Evolutionary conservation across 202 grass and related monocot genomes (phyloP).

Genomic region (Carex arenaria): DNA sequence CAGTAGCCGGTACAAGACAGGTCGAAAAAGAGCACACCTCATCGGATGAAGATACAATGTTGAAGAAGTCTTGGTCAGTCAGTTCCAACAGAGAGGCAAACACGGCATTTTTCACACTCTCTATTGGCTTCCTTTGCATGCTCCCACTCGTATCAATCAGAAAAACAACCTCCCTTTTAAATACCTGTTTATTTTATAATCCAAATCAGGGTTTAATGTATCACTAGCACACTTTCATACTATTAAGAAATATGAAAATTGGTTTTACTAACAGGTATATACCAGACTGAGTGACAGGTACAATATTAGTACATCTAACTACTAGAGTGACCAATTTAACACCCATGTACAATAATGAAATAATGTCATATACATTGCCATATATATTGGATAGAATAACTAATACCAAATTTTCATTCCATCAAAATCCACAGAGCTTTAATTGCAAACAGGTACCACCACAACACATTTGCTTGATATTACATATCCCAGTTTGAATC

Average conservation of each 20-base stretch:
- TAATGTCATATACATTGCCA: neutral
- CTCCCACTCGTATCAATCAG: slow-evolving; percentile 93
- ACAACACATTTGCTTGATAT: slow-evolving; percentile 3
- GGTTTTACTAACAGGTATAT: neutral
- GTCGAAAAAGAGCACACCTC: slow-evolving; percentile 76
- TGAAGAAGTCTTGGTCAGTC: slow-evolving; percentile 59
- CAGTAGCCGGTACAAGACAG: slow-evolving; percentile 69
- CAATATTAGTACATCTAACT: neutral
- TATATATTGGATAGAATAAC: neutral
- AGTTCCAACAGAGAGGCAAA: slow-evolving; percentile 68
- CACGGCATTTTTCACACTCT: slow-evolving; percentile 74
- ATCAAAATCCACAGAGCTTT: neutral
- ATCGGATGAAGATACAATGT: slow-evolving; percentile 87
- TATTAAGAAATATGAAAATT: slow-evolving; percentile 3
- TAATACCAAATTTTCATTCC: neutral
- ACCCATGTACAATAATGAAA: slow-evolving; percentile 4
- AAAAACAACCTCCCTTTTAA: slow-evolving; percentile 80
- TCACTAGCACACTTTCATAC: neutral
- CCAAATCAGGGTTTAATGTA: neutral
- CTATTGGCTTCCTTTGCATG: slow-evolving; percentile 85
- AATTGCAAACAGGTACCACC: neutral
- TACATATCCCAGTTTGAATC: neutral
- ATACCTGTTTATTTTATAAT: slow-evolving; percentile 45
- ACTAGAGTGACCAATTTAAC: neutral
- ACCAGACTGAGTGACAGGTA: neutral